These are phyloP conservation scores for Fraxinus platypoda DNA, from an alignment of 305 asterid genomes.

Conservation along the genomic window DNA sequence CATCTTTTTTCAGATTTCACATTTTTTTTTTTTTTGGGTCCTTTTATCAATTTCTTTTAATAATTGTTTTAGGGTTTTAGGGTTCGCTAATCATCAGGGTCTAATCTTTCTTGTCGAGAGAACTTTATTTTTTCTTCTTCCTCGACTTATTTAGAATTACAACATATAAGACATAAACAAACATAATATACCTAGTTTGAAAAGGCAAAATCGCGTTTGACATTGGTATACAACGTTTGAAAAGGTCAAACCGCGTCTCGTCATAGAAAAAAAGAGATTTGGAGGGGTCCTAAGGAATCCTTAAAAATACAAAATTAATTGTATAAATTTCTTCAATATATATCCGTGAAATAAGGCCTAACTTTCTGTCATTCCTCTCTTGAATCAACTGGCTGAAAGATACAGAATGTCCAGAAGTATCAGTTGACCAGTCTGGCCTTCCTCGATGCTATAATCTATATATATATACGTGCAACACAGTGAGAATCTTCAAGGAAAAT, in stretches of 20 bases:
- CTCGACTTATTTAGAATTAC: neutral
- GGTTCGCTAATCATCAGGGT: neutral
- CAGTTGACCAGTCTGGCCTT: neutral
- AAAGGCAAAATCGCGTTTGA: neutral
- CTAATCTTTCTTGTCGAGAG: neutral
- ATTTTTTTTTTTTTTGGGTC: neutral
- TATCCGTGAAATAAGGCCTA: neutral
- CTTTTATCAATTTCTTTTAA: neutral
- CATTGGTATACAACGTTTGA: neutral
- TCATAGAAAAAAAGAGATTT: neutral
- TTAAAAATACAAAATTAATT: neutral
- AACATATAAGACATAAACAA: neutral
- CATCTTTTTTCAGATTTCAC: conserved; percentile 14
- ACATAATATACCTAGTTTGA: neutral
- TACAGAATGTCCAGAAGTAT: neutral
- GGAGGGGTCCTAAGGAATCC: neutral
- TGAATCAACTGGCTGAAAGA: neutral
- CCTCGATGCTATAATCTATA: neutral
- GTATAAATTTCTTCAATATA: neutral
- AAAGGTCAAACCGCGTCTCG: neutral
- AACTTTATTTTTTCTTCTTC: neutral
- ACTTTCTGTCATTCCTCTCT: neutral
- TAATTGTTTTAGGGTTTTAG: neutral
- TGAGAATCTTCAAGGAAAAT: conserved; percentile 18
- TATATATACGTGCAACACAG: neutral